Evolutionary conservation across 2,329 filamentous ascomycete genomes (phyloP), one percentile per base, ranked within the genome.

Genomic region (Talaromyces marneffei): DNA sequence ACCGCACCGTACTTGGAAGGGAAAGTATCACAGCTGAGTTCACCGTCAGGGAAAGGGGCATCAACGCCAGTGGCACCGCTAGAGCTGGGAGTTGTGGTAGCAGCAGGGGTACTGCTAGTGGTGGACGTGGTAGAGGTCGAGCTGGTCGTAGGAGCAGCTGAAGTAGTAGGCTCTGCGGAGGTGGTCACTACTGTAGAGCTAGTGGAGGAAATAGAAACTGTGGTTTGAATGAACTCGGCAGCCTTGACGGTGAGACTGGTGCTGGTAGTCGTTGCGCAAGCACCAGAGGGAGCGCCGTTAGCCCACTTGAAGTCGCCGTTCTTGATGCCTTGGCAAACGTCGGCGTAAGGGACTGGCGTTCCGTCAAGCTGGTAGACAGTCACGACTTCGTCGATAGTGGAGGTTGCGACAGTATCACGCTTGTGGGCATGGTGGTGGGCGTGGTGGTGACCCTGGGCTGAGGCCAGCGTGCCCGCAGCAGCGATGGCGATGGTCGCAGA

Each of bases 1-100:
- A 96, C 71, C 1, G 92, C 89, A 67, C 94, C 94, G 70, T 95
- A 97, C 0, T 85, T 80, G 2, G 85, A 86, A 16, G 92, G 92
- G 79, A 97, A 96, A 1, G 80, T 71, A 64, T 75, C 77, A 79
- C 94, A 97, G 65, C 82, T 76, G 59, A 95, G 69, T 67, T 85
- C 75, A 63, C 90, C 90, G 74, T 88, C 87, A 12, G 89, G 89
- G 81, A 97, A 97, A 7, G 86, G 78, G 16, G 78, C 77, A 66
- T 86, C 79, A 59, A 93, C 66, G 56, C 89, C 90, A 25, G 70
- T 78, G 56, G 74, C 79, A 35, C 66, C 66, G 3, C 69, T 66
- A 60, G 66, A 62, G 62, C 61, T 55, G 61, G 60, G 53, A 53
- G 60, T 59, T 48, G 55, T 48, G 57, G 60, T 48, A 56, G 60